Evolutionary conservation across 257 asterid species (phyloP).

Genomic region (Agastache rugosa): DNA sequence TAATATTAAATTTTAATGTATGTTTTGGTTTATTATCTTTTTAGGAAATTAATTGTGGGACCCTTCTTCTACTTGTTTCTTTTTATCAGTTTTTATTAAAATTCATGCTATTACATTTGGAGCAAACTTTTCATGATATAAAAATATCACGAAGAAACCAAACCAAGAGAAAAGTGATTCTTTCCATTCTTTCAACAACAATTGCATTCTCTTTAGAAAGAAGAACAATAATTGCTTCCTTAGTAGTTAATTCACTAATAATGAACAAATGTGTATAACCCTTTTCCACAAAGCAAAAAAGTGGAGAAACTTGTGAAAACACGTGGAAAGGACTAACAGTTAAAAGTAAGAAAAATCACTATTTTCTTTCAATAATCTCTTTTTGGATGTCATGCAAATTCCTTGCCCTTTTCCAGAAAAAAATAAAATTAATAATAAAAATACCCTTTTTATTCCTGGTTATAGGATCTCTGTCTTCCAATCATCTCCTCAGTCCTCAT

Average conservation of each 20-base stretch:
- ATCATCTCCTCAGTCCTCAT: constrained; percentile 21
- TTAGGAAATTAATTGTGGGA: too few species aligned
- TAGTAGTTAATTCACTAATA: constrained; percentile 20
- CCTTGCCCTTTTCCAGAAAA: constrained; percentile 32
- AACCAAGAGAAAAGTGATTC: not conserved
- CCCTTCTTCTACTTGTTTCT: too few species aligned
- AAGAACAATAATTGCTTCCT: constrained; percentile 18
- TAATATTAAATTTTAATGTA: too few species aligned
- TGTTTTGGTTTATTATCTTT: too few species aligned
- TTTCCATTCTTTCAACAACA: not conserved
- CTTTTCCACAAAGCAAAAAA: constrained; percentile 32
- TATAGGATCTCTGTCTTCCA: constrained; percentile 34
- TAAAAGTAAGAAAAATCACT: constrained; percentile 37
- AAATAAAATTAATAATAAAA: not conserved
- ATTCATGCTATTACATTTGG: too few species aligned
- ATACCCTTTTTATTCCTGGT: constrained; percentile 36
- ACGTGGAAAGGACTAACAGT: constrained; percentile 31
- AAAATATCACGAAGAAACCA: not conserved
- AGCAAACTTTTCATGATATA: too few species aligned
- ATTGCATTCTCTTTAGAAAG: not conserved
- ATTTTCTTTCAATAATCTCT: constrained; percentile 26
- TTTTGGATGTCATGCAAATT: constrained; percentile 44
- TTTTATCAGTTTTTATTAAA: too few species aligned
- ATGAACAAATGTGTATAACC: constrained; percentile 32
- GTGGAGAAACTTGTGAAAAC: constrained; percentile 29